A percentile compares a stretch with the other conserved stretches of the same genome.
Evolutionary conservation across 148 eudicot genomes (phyloP).

Genomic region (Gaultheria prostrata): DNA sequence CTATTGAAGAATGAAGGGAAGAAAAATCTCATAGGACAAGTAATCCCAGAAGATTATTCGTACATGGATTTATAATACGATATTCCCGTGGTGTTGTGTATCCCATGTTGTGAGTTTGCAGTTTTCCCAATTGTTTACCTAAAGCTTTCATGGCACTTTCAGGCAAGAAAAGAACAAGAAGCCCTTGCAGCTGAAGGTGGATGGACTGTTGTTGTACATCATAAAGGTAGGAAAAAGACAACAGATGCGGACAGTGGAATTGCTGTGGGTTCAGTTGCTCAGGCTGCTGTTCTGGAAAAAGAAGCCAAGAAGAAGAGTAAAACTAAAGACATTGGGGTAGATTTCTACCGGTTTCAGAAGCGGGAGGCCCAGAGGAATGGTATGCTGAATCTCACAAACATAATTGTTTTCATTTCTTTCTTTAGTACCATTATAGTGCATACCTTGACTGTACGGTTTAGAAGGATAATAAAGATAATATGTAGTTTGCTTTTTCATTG

Average conservation of each 20-base stretch:
- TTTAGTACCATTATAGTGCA: background rate
- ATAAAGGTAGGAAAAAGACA: slow-evolving; percentile 87
- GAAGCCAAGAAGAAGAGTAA: slow-evolving; percentile 66
- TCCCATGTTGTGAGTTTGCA: background rate
- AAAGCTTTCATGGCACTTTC: slow-evolving; percentile 21
- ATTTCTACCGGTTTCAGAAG: slow-evolving; percentile 91
- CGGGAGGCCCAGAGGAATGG: slow-evolving; percentile 84
- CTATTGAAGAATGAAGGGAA: background rate
- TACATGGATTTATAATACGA: background rate
- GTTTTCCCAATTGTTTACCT: background rate
- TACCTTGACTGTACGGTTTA: background rate
- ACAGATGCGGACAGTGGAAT: slow-evolving; percentile 85
- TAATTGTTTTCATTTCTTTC: background rate
- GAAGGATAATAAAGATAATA: background rate
- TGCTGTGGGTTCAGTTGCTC: slow-evolving; percentile 82
- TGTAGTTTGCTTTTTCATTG: slow-evolving; percentile 6
- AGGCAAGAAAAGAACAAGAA: slow-evolving; percentile 70
- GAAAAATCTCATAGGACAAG: background rate
- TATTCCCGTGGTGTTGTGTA: background rate
- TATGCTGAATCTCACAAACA: slow-evolving; percentile 31
- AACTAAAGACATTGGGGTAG: slow-evolving; percentile 52
- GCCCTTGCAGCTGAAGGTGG: slow-evolving; percentile 80
- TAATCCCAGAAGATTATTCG: background rate
- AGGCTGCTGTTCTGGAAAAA: slow-evolving; percentile 73
- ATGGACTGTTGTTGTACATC: slow-evolving; percentile 88